phyloP scores from a whole-genome alignment of 2,329 filamentous ascomycete genomes.

The Setomelanomma holmii region DNA sequence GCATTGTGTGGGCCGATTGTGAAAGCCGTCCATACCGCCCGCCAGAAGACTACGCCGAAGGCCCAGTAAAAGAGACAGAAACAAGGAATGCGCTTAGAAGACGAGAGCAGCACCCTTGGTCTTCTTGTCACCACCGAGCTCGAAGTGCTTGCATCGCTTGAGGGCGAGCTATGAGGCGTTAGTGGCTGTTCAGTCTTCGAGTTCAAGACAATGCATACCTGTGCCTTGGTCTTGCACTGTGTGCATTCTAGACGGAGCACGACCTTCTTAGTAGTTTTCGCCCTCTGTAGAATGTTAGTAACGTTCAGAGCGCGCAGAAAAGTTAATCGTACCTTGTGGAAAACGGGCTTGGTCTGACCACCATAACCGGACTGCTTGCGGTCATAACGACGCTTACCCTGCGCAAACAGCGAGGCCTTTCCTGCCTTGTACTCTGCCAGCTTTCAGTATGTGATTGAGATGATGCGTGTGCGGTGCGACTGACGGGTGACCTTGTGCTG shows the following conservation, averaged over 20 bases:
- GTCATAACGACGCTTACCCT: conserved; percentile 98
- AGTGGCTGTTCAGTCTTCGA: conserved; percentile 19
- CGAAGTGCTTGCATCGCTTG: conserved; percentile 99
- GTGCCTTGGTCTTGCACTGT: conserved; percentile 72
- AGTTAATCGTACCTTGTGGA: conserved; percentile 72
- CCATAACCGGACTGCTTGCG: conserved; percentile 97
- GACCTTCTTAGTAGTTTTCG: conserved; percentile 99
- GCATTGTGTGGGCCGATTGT: conserved; percentile 43
- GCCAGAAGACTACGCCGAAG: conserved; percentile 49
- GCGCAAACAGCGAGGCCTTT: conserved; percentile 94
- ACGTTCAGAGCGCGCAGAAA: not conserved
- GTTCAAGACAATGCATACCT: conserved; percentile 24
- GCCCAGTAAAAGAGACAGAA: conserved; percentile 50
- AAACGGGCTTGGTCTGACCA: conserved; percentile 99
- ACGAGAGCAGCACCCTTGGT: conserved; percentile 99
- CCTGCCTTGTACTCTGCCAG: conserved; percentile 83
- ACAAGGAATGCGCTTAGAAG: conserved; percentile 77
- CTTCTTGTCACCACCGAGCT: conserved; percentile 99
- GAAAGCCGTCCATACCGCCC: conserved; percentile 44
- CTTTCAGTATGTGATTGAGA: conserved; percentile 31
- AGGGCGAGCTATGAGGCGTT: conserved; percentile 82
- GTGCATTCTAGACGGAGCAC: conserved; percentile 98
- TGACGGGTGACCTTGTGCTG: conserved; percentile 48
- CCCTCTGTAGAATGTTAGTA: conserved; percentile 70
- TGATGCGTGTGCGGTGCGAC: conserved; percentile 18